Conservation (phyloP, 2,329 filamentous ascomycete species). For the Xylaria sp. region DNA sequence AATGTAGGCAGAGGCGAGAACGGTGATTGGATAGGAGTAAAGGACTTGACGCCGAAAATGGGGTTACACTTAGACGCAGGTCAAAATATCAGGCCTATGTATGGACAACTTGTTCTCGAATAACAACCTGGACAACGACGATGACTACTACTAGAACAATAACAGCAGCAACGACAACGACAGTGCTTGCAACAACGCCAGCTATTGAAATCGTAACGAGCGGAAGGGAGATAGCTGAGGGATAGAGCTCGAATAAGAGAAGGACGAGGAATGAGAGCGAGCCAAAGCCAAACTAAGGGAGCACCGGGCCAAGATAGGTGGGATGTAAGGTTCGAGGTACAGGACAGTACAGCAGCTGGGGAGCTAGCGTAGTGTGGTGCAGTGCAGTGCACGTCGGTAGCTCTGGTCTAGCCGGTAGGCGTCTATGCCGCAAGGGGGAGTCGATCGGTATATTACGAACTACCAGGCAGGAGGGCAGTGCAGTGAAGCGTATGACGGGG, state of each 20-base stretch:
- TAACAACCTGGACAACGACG: slow-evolving; percentile 26
- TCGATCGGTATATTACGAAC: slow-evolving; percentile 38
- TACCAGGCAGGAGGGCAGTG: slow-evolving; percentile 7
- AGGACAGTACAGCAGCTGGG: background rate
- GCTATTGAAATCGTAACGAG: slow-evolving; percentile 45
- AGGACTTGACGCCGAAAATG: slow-evolving; percentile 42
- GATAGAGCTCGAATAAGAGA: slow-evolving; percentile 31
- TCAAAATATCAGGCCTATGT: slow-evolving; percentile 37
- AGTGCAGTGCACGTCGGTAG: slow-evolving; percentile 23
- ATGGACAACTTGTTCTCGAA: slow-evolving; percentile 31
- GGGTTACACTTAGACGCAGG: slow-evolving; percentile 37
- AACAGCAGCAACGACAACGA: slow-evolving; percentile 27
- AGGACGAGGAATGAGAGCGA: slow-evolving; percentile 30
- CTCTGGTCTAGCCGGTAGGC: slow-evolving; percentile 33
- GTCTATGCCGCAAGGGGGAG: slow-evolving; percentile 28
- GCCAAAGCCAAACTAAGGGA: slow-evolving; percentile 38
- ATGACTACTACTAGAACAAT: slow-evolving; percentile 15
- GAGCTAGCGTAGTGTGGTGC: slow-evolving; percentile 10
- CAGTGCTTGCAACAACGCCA: slow-evolving; percentile 33
- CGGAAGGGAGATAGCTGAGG: slow-evolving; percentile 40
- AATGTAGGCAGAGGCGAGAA: slow-evolving; percentile 35
- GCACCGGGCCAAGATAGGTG: slow-evolving; percentile 37
- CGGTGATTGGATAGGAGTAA: slow-evolving; percentile 43
- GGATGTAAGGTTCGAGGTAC: slow-evolving; percentile 4
- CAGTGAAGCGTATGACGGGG: slow-evolving; percentile 18